Base-by-base conservation (phyloP, 805 yeast species). In the Diddensiella santjacobensis region DNA sequence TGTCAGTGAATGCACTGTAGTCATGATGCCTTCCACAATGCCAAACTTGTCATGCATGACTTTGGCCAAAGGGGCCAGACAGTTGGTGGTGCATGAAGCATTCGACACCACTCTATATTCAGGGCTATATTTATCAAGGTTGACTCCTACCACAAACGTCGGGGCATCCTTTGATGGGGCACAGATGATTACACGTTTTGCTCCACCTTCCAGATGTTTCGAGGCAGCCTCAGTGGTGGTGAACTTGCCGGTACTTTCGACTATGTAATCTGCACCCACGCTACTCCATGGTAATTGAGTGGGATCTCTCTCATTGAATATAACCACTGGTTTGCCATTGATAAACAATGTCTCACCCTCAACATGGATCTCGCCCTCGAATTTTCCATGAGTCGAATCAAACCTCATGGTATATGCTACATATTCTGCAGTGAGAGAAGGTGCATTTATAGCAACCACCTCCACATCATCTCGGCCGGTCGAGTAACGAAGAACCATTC, bases 21-120 rank as follows among this genome's bases (percentile, higher is more conserved):
- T 87, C 96, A 87, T 87, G 67, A 87, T 79, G 73, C 93, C 96
- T 71, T 86, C 87, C 66, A 82, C 85, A 64, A 87, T 84, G 54
- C 95, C 93, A 70, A 83, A 87, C 61, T 71, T 73, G 71, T 87
- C 95, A 77, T 87, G 78, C 67, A 87, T 70, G 60, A 85, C 85
- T 80, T 88, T 88, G 68, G 95, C 95, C 66, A 87, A 78, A 67
- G 96, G 96, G 60, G 96, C 96, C 68, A 87, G 75, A 77, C 96
- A 86, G 80, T 87, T 87, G 67, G 96, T 87, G 69, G 96, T 87
- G 79, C 96, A 87, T 44, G 96, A 88, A 56, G 96, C 96, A 72
- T 88, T 88, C 57, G 96, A 88, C 57, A 88, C 75, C 61, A 87
- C 85, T 61, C 72, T 72, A 68, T 82, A 71, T 69, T 83, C 89